Conservation (phyloP, 1,139 yeast species). For the Dujonia santamariae region DNA sequence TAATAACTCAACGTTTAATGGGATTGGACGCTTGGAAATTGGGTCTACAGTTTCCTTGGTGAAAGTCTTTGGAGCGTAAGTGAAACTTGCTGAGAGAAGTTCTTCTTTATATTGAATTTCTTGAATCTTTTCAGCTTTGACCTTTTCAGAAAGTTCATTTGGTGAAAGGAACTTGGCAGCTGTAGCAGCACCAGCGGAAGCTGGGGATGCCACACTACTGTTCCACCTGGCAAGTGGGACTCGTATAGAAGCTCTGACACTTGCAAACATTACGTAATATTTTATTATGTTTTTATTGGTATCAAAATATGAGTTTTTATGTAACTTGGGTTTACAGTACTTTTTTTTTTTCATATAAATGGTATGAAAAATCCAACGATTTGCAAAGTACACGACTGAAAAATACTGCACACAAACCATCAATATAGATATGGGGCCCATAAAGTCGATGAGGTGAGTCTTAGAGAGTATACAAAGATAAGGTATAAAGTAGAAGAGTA, state of each 20-base stretch:
- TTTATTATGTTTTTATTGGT: no score
- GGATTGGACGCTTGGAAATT: conserved; percentile 52
- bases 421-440: no score
- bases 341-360: background rate
- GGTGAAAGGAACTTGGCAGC: conserved; percentile 26
- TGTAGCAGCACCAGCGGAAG: no score
- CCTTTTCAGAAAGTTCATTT: conserved; percentile 25
- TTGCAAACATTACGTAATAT: no score
- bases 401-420: no score
- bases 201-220: no score
- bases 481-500: background rate
- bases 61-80: conserved; percentile 41
- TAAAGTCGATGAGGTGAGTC: conserved; percentile 1
- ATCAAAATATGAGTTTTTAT: background rate
- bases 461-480: background rate
- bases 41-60: conserved; percentile 30
- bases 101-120: conserved; percentile 27
- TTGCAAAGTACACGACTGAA: no score
- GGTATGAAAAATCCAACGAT: no score
- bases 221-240: no score
- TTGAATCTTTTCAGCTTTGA: conserved; percentile 24
- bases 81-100: conserved; percentile 27
- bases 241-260: no score
- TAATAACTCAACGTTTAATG: conserved; percentile 79
- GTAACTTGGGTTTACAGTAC: background rate